Percentiles rank a stretch among this genome's conserved stretches.
Conservation (phyloP, 805 yeast species). For the Peterozyma toletana region DNA sequence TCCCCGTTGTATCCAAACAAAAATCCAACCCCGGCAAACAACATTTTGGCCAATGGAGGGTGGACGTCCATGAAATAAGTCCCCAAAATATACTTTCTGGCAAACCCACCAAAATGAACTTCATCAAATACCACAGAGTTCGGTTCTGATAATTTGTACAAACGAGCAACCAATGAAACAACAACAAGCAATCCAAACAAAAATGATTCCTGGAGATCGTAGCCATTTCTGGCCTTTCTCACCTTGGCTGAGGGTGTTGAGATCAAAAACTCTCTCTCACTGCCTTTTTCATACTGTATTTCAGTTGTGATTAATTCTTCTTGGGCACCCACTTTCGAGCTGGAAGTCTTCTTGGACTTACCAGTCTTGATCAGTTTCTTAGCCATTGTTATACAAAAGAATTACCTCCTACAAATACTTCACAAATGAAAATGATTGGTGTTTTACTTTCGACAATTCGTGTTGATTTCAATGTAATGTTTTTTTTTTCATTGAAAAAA, state of each 20-base stretch:
- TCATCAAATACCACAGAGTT: constrained; percentile 87
- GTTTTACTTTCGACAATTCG: too few species aligned
- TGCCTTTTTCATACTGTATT: constrained; percentile 42
- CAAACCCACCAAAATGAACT: constrained; percentile 96
- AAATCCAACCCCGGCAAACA: constrained; percentile 63
- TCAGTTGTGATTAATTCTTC: constrained; percentile 25
- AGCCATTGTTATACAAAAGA: not conserved
- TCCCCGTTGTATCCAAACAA: constrained; percentile 68
- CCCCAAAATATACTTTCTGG: constrained; percentile 67
- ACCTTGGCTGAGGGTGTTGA: constrained; percentile 40
- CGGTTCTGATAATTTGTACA: constrained; percentile 57
- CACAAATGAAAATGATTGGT: too few species aligned
- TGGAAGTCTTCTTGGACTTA: not conserved
- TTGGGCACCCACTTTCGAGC: not conserved
- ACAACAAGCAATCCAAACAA: constrained; percentile 36
- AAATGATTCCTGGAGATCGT: constrained; percentile 28
- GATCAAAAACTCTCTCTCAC: constrained; percentile 43
- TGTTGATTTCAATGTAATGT: not conserved
- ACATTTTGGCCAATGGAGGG: constrained; percentile 75
- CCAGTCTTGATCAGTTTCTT: constrained; percentile 1
- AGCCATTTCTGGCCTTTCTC: constrained; percentile 29
- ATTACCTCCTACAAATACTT: too few species aligned
- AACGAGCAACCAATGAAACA: constrained; percentile 52
- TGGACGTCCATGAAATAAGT: constrained; percentile 66
- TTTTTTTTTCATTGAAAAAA: not conserved